Base-by-base conservation (phyloP, 208 protist genomes). In the Trypanosomatidae sp. region DNA sequence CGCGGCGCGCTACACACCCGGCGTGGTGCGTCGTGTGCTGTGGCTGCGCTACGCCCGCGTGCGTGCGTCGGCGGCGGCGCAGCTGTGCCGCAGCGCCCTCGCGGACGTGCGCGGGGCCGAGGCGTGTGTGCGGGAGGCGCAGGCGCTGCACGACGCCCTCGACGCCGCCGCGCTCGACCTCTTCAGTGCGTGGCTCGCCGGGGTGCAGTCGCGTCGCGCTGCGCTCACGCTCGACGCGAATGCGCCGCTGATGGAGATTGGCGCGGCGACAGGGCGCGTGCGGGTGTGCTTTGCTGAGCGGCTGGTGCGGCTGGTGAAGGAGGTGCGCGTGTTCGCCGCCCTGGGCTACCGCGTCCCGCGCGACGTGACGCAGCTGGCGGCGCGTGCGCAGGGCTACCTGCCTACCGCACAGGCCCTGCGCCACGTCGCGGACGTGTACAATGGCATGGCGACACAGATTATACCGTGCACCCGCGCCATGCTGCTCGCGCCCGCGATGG, bases 401-500 rank as follows among this genome's bases (percentile, higher is more conserved):
- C 92, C 52, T 85, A 90, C 54, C 54, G 63, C 6, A 89, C 81
- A 56, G 90, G 81, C 26, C 65, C 61, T 96, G 42, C 93, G 94
- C 69, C 82, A 95, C 48, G 84, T 96, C 18, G 90, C 90, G 7
- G 91, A 81, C 57, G 88, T 78, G 28, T 96, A 96, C 71, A 96
- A 96, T 55, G 80, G 72, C 39, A 92, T 95, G 75, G 61, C 67
- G 13, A 59, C 79, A 2, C 69, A 95, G 53, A 85, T 96, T 52
- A 96, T 96, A 58, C 82, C 75, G 0, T 83, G 62, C 66, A 93
- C 84, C 8, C 77, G 61, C 18, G 85, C 88, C 3, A 92, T 95
- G 80, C 59, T 95, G 35, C 59, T 92, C n/a, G 82, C 93, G 56
- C 67, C 88, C 6, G 85, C 82, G 0, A 50, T 91, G 8, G 46